Percentiles rank a stretch among this genome's conserved stretches.
Conservation (phyloP, 805 yeast species). For the Torulaspora microellipsoides region DNA sequence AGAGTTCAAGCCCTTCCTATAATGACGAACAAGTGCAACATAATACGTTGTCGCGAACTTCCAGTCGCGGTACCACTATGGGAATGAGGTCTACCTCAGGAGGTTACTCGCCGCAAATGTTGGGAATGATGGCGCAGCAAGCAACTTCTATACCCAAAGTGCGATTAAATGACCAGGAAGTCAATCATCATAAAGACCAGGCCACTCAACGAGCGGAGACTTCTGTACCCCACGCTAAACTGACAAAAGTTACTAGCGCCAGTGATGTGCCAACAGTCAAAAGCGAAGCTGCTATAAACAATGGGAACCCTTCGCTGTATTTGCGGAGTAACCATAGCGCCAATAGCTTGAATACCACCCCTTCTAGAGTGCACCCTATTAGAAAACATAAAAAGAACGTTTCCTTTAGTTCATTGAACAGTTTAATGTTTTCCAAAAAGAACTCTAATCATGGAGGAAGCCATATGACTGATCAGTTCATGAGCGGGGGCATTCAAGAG, state of each 20-base stretch:
- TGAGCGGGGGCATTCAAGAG: slow-evolving; percentile 30
- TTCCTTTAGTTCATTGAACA: slow-evolving; percentile 34
- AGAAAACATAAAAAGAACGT: slow-evolving; percentile 35
- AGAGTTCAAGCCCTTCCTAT: slow-evolving; percentile 18
- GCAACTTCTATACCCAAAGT: slow-evolving; percentile 18
- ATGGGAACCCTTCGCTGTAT: slow-evolving; percentile 16
- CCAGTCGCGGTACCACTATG: slow-evolving; percentile 15
- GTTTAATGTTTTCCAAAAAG: slow-evolving; percentile 34
- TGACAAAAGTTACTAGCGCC: slow-evolving; percentile 13
- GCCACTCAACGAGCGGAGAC: slow-evolving; percentile 4
- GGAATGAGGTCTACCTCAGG: slow-evolving; percentile 10
- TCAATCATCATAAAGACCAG: slow-evolving; percentile 5
- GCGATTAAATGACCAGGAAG: slow-evolving; percentile 20
- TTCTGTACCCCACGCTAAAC: slow-evolving; percentile 7
- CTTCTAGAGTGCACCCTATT: slow-evolving; percentile 26
- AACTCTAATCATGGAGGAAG: slow-evolving; percentile 18
- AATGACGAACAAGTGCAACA: slow-evolving; percentile 12
- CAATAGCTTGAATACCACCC: slow-evolving; percentile 16
- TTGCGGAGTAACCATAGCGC: slow-evolving; percentile 25
- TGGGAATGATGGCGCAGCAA: slow-evolving; percentile 3
- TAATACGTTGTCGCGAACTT: slow-evolving; percentile 14
- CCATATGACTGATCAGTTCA: slow-evolving; percentile 25
- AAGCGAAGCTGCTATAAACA: slow-evolving; percentile 4
- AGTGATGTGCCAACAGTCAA: slow-evolving; percentile 11
- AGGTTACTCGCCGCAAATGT: slow-evolving; percentile 8